A percentile compares a stretch with the other conserved stretches of the same genome.
Conservation (phyloP, 2,329 filamentous ascomycete genomes). For the Aspergillus felis region DNA sequence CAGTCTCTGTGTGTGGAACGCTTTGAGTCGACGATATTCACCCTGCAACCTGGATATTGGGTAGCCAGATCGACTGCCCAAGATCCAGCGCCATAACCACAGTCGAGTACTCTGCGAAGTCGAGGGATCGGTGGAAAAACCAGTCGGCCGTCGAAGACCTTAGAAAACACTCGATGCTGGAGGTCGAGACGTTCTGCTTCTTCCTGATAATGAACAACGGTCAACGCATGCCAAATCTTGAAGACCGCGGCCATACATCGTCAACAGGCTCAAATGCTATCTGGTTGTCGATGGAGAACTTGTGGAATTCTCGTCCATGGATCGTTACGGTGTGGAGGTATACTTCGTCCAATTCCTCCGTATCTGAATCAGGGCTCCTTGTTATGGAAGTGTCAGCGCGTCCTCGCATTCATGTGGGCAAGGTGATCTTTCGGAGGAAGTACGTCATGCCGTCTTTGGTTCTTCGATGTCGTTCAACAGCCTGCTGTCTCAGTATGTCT, state of each 20-base stretch:
- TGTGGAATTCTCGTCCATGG: slow-evolving; percentile 64
- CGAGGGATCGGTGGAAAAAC: slow-evolving; percentile 65
- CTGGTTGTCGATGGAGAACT: slow-evolving; percentile 60
- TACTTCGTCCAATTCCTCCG: slow-evolving; percentile 52
- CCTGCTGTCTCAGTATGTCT: neutral
- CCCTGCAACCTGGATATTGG: slow-evolving; percentile 61
- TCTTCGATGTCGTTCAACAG: neutral
- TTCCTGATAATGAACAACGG: slow-evolving; percentile 47
- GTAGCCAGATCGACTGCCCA: slow-evolving; percentile 69
- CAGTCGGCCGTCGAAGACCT: slow-evolving; percentile 62
- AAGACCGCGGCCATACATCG: slow-evolving; percentile 50
- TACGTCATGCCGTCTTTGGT: slow-evolving; percentile 28
- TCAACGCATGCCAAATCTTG: neutral
- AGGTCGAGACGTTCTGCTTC: slow-evolving; percentile 63
- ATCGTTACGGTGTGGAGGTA: slow-evolving; percentile 58
- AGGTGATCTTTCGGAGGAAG: slow-evolving; percentile 9
- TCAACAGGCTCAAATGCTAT: slow-evolving; percentile 68
- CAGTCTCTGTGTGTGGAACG: slow-evolving; percentile 12
- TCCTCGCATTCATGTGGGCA: slow-evolving; percentile 7
- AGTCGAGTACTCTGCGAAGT: slow-evolving; percentile 63
- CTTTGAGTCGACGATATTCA: slow-evolving; percentile 32
- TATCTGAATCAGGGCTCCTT: slow-evolving; percentile 45
- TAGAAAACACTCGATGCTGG: slow-evolving; percentile 60
- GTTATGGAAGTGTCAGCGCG: slow-evolving; percentile 23
- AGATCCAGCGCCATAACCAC: slow-evolving; percentile 66